Conservation (phyloP, 2,329 filamentous ascomycete species). For the Leptosphaerulina australis region DNA sequence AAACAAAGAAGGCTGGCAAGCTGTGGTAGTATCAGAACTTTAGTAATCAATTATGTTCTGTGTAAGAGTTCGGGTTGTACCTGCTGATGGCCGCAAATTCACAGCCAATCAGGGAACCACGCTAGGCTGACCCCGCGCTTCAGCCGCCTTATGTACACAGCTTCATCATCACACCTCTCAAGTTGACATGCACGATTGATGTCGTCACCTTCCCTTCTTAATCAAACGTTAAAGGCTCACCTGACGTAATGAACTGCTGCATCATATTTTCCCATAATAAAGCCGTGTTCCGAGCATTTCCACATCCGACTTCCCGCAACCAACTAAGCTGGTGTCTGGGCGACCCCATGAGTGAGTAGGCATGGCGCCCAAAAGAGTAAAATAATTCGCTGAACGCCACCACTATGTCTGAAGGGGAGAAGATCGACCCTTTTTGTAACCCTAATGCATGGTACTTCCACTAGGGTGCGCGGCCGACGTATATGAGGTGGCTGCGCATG, state of each 20-base stretch:
- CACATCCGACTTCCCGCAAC: constrained; percentile 7
- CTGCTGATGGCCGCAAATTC: neutral
- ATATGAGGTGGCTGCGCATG: constrained; percentile 14
- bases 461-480: constrained; percentile 16
- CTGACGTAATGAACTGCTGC: too few relatives aligned
- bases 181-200: neutral
- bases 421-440: constrained; percentile 6
- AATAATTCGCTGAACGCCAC: constrained; percentile 6
- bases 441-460: constrained; percentile 7
- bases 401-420: constrained; percentile 1
- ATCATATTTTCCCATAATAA: too few relatives aligned
- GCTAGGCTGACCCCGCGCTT: neutral
- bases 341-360: constrained; percentile 13
- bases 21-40: too few relatives aligned
- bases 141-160: neutral
- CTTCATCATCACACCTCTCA: neutral
- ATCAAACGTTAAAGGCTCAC: too few relatives aligned
- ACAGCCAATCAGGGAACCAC: neutral
- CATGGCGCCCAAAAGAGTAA: neutral
- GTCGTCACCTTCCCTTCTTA: neutral
- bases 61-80: constrained; percentile 1
- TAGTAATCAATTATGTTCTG: neutral
- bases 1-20: too few relatives aligned
- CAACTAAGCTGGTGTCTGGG: constrained; percentile 17
- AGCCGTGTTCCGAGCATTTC: neutral